Evolutionary conservation across 164 flowering plant species (phyloP), one percentile per base, ranked within the genome.

Genomic region (Protea cynaroides): DNA sequence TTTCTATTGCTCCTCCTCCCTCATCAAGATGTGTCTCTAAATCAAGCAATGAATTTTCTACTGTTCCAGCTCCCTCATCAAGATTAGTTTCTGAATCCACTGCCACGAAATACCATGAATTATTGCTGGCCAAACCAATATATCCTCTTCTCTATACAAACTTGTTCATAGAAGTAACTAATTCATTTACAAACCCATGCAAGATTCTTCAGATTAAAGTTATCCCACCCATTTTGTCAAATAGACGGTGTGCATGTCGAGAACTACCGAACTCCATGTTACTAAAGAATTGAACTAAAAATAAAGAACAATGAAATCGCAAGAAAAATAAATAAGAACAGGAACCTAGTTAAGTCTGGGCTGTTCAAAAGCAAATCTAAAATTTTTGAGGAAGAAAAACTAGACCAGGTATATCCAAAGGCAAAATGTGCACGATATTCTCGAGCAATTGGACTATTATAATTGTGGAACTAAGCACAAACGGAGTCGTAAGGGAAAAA

Each of bases 11-110:
- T 49, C 19, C 67, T 21, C 62, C 57, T 34, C 51, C 75, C 66
- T 75, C 77, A 24, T 73, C 74, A 3, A 40, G 7, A 38, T n/a
- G 22, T n/a, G n/a, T n/a, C n/a, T n/a, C n/a, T n/a, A n/a, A n/a
- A n/a, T n/a, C n/a, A n/a, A n/a, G n/a, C n/a, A n/a, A n/a, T n/a
- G n/a, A n/a, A n/a, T n/a, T n/a, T n/a, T n/a, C n/a, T n/a, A n/a
- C n/a, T n/a, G n/a, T n/a, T n/a, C n/a, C n/a, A n/a, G n/a, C n/a
- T n/a, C n/a, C n/a, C n/a, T n/a, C n/a, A n/a, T n/a, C n/a, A n/a
- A n/a, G n/a, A n/a, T n/a, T n/a, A 50, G 4, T 18, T 50, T 50
- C 54, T 12, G 58, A 50, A 61, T 75, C 76, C 82, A 79, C 79
- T 73, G 75, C 59, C 66, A 67, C 13, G 68, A 13, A 66, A 63